Percentiles rank a stretch among this genome's conserved stretches.
Evolutionary conservation across 176 grass and related monocot species (phyloP).

Genomic region (Echinochloa phyllopogon): DNA sequence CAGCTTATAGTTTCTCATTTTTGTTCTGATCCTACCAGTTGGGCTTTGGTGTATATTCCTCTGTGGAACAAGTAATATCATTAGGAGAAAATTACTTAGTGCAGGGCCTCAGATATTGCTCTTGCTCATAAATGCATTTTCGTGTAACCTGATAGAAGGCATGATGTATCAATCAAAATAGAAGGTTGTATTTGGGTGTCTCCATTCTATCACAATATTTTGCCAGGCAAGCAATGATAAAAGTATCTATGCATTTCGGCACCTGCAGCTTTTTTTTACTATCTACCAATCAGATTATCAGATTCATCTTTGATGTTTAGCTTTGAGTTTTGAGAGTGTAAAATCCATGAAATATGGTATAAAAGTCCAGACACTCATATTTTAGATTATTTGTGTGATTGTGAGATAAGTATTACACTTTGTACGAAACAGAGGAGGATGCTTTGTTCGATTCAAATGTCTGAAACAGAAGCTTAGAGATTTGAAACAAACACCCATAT

Average conservation of each 20-base stretch:
- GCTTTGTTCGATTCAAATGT: neutral
- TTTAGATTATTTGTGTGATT: neutral
- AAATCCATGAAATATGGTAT: neutral
- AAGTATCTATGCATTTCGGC: neutral
- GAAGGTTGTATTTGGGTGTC: slow-evolving; percentile 1
- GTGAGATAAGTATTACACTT: neutral
- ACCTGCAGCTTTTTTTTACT: neutral
- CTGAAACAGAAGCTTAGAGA: neutral
- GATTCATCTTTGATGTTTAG: neutral
- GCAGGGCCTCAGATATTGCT: slow-evolving; percentile 28
- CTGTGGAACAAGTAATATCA: slow-evolving; percentile 35
- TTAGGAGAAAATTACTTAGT: slow-evolving; percentile 41
- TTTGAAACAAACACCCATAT: neutral
- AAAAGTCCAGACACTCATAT: neutral
- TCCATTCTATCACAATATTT: neutral
- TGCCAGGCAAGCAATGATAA: neutral
- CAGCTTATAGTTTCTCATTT: slow-evolving; percentile 44
- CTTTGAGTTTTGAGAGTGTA: neutral
- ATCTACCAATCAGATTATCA: neutral
- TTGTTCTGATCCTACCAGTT: slow-evolving; percentile 46
- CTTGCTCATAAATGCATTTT: slow-evolving; percentile 1
- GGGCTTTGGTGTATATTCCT: slow-evolving; percentile 56
- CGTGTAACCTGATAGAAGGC: slow-evolving; percentile 32
- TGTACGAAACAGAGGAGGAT: neutral
- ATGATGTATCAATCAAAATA: slow-evolving; percentile 40